A percentile compares a stretch with the other conserved stretches of the same genome.
Conservation (phyloP, 345 rosid species). For the Eucalyptus leucophloia region DNA sequence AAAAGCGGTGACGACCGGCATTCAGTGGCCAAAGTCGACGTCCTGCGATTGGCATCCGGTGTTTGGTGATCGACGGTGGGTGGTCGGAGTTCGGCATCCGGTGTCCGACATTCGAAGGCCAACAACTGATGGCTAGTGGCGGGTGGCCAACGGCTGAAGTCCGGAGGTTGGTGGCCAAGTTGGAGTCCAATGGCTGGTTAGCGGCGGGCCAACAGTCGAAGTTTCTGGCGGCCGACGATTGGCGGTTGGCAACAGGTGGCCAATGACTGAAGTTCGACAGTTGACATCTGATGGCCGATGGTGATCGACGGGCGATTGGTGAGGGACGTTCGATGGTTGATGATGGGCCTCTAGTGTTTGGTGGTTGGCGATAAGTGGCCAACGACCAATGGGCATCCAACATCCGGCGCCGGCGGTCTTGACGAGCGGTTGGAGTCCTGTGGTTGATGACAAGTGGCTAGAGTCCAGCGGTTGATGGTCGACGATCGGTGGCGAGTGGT, state of each 20-base stretch:
- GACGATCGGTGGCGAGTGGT: rapidly evolving
- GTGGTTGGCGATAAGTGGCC: too few relatives aligned
- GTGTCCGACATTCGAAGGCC: rapidly evolving
- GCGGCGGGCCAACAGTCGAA: too few relatives aligned
- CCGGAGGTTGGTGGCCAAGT: rapidly evolving
- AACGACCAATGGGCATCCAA: too few relatives aligned
- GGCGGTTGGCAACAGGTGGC: rapidly evolving
- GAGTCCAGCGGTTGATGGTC: too few relatives aligned
- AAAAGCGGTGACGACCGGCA: rapidly evolving
- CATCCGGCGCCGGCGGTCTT: rapidly evolving
- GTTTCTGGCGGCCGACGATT: rapidly evolving
- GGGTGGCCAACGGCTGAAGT: too few relatives aligned
- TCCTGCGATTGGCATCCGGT: rapidly evolving
- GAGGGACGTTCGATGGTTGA: too few relatives aligned
- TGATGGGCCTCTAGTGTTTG: rapidly evolving
- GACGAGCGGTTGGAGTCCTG: too few relatives aligned
- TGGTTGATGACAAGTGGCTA: rapidly evolving
- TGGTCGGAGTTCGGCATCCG: too few relatives aligned
- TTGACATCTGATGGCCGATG: rapidly evolving
- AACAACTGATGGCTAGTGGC: too few relatives aligned
- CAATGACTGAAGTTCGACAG: rapidly evolving
- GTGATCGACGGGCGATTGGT: rapidly evolving
- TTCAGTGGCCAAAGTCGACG: rapidly evolving
- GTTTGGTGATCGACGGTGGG: rapidly evolving
- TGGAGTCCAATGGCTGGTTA: rapidly evolving